A percentile compares a stretch with the other conserved stretches of the same genome.
Evolutionary conservation across 768 basidiomycete species (phyloP).

Genomic region (Lactifluus subvellereus): DNA sequence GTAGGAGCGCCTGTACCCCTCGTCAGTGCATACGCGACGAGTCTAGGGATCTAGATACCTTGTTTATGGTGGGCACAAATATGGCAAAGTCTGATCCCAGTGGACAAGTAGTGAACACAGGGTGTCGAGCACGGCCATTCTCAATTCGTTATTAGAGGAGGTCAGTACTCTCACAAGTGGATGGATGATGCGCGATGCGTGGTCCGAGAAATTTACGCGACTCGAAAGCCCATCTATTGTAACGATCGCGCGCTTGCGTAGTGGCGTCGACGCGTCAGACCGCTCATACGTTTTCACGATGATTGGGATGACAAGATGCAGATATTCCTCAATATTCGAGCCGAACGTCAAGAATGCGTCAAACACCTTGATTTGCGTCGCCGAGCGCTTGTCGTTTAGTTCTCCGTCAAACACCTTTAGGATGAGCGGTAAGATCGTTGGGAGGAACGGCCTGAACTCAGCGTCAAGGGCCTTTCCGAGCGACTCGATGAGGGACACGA

Average conservation of each 20-base stretch:
- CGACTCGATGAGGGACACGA: constrained; percentile 89
- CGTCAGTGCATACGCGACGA: constrained; percentile 6
- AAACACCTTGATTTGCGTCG: constrained; percentile 84
- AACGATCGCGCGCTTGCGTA: constrained; percentile 86
- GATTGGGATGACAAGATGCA: constrained; percentile 93
- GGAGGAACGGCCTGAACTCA: constrained; percentile 95
- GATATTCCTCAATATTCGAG: constrained; percentile 93
- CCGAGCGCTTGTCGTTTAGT: constrained; percentile 67
- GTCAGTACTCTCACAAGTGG: constrained; percentile 86
- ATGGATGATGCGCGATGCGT: constrained; percentile 94
- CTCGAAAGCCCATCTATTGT: constrained; percentile 87
- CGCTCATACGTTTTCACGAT: constrained; percentile 90
- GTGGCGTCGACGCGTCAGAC: constrained; percentile 58
- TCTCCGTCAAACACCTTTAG: constrained; percentile 92
- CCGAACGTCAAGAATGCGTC: constrained; percentile 95
- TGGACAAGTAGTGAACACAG: constrained; percentile 89
- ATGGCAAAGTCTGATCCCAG: constrained; percentile 96
- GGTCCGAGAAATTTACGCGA: constrained; percentile 95
- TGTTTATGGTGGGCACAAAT: constrained; percentile 95
- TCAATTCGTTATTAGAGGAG: constrained; percentile 66
- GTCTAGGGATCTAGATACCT: constrained; percentile 42
- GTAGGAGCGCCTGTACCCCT: constrained; percentile 55
- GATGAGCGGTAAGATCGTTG: constrained; percentile 81
- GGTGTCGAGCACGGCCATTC: constrained; percentile 86
- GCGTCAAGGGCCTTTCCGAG: constrained; percentile 91